Percentiles rank a stretch among this genome's conserved stretches.
Evolutionary conservation across 2,329 filamentous ascomycete species (phyloP).

Genomic region (Fusarium dimerum): DNA sequence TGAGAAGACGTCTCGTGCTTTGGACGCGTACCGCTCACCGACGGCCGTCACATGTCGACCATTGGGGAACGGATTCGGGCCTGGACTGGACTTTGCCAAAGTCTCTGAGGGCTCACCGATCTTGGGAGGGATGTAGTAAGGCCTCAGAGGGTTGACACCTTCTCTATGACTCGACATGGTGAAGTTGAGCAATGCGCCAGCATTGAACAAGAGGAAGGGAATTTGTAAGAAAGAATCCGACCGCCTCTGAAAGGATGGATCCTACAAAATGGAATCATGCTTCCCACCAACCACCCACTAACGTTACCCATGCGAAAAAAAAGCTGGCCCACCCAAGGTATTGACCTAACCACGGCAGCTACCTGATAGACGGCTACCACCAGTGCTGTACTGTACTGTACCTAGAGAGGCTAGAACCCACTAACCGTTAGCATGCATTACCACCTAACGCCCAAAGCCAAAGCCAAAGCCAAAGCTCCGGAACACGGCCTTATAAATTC

Average conservation of each 20-base stretch:
- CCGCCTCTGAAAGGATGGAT: constrained; percentile 15
- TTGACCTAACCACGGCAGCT: too few species aligned
- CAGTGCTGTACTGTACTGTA: background rate
- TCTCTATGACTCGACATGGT: constrained; percentile 48
- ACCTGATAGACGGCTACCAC: background rate
- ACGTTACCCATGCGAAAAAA: background rate
- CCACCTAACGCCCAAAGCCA: constrained; percentile 2
- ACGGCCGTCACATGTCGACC: constrained; percentile 42
- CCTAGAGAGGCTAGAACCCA: background rate
- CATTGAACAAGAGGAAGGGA: constrained; percentile 24
- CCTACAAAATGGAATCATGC: constrained; percentile 37
- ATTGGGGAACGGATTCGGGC: constrained; percentile 48
- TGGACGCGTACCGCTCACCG: constrained; percentile 40
- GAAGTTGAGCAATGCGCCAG: constrained; percentile 25
- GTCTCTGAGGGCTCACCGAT: constrained; percentile 48
- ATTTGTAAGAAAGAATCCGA: constrained; percentile 18
- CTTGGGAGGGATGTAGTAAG: constrained; percentile 68
- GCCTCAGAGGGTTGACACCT: constrained; percentile 64
- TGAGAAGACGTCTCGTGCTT: constrained; percentile 81
- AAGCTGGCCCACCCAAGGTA: constrained; percentile 4
- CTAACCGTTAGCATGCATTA: too few species aligned
- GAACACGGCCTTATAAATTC: constrained; percentile 38
- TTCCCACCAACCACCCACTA: background rate
- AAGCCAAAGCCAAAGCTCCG: constrained; percentile 28
- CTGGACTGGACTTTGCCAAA: constrained; percentile 36